phyloP scores from a whole-genome alignment of 768 basidiomycete genomes.

The Termitomyces bulborhizus region DNA sequence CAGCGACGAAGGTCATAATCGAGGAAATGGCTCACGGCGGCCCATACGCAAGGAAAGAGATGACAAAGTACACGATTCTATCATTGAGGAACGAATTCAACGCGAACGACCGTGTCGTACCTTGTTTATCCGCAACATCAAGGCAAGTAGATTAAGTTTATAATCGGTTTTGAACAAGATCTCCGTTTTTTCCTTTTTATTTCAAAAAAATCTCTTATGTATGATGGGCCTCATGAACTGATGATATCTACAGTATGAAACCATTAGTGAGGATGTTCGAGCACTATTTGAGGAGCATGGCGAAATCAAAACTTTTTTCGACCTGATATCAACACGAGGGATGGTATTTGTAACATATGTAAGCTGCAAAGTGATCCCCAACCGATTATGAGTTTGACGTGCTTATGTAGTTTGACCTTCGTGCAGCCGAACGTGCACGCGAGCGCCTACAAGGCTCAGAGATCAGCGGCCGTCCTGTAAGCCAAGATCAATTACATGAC shows the following conservation, averaged over 20 bases:
- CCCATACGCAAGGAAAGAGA: slow-evolving; percentile 69
- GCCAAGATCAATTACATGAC: slow-evolving; percentile 22
- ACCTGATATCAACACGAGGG: slow-evolving; percentile 89
- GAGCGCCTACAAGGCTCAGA: slow-evolving; percentile 87
- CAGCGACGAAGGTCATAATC: slow-evolving; percentile 44
- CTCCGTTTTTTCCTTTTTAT: not conserved
- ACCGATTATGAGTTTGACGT: slow-evolving; percentile 11
- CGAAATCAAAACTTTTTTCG: slow-evolving; percentile 96
- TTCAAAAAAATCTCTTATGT: not conserved
- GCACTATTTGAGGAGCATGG: slow-evolving; percentile 88
- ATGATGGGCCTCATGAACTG: slow-evolving; percentile 7
- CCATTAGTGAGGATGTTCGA: slow-evolving; percentile 79
- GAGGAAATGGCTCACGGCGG: slow-evolving; percentile 30
- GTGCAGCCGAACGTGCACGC: slow-evolving; percentile 88
- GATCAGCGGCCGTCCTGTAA: slow-evolving; percentile 83
- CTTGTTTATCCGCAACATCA: slow-evolving; percentile 95
- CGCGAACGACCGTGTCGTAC: slow-evolving; percentile 94
- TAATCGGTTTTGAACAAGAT: not conserved
- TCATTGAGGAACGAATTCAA: slow-evolving; percentile 91
- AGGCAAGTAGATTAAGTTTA: slow-evolving; percentile 55
- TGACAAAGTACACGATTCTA: slow-evolving; percentile 85
- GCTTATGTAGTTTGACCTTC: slow-evolving; percentile 71
- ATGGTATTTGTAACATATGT: slow-evolving; percentile 99
- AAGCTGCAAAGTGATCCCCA: slow-evolving; percentile 7
- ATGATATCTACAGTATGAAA: slow-evolving; percentile 65